Percentiles rank a stretch among this genome's conserved stretches.
Evolutionary conservation across 192 early-diverging fungal species (phyloP).

Genomic region (Coemansia sp.): DNA sequence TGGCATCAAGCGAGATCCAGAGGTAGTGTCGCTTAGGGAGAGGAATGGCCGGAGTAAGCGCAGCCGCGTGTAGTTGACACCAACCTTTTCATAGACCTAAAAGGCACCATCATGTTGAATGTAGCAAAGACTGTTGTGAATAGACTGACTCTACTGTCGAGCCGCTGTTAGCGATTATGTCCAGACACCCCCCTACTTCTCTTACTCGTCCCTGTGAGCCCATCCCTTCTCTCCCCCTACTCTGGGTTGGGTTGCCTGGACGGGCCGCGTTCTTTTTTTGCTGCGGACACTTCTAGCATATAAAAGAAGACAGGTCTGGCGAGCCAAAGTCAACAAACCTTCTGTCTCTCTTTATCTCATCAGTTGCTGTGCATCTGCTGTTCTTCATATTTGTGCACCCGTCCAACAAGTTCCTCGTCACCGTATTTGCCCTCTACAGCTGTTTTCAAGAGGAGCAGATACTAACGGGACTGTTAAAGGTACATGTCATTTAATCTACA

Average conservation of each 20-base stretch:
- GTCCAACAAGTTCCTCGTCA: not conserved
- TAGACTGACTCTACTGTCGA: not conserved
- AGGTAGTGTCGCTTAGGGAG: constrained; percentile 17
- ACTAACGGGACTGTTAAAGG: not conserved
- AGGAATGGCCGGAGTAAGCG: constrained; percentile 29
- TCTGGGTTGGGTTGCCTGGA: constrained; percentile 4
- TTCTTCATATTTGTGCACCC: not conserved
- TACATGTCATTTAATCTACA: not conserved
- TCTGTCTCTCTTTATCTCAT: not conserved
- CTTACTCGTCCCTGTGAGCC: not conserved
- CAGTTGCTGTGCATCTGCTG: constrained; percentile 9
- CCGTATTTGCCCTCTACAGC: not conserved
- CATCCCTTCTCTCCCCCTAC: constrained; percentile 14
- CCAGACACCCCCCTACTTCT: not conserved
- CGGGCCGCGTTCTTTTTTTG: not conserved
- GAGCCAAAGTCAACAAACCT: not conserved
- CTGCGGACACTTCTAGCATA: not conserved
- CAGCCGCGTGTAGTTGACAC: constrained; percentile 12
- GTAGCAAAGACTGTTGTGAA: not conserved
- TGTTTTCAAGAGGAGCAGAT: not conserved
- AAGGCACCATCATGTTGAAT: not conserved
- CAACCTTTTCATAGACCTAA: not conserved
- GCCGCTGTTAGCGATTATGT: not conserved
- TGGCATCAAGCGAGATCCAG: constrained; percentile 6
- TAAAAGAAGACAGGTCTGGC: constrained; percentile 5